phyloP scores from a whole-genome alignment of 1,284 basidiomycete species.

The Rhodotorula sp. region DNA sequence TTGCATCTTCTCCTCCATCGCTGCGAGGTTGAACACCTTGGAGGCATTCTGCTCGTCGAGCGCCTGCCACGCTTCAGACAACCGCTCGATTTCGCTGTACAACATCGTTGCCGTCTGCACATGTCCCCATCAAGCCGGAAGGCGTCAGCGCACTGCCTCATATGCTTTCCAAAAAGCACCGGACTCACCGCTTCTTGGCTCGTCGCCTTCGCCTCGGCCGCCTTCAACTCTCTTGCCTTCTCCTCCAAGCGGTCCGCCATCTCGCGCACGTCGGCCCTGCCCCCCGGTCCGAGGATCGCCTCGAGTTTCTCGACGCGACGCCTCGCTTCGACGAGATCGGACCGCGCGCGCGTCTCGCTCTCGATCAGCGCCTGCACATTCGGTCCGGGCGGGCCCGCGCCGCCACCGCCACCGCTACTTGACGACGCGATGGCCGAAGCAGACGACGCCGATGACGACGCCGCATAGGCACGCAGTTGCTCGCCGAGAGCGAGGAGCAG shows the following conservation, averaged over 20 bases:
- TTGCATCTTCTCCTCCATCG: slow-evolving; percentile 71
- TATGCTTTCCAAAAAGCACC: neutral
- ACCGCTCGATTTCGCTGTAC: slow-evolving; percentile 79
- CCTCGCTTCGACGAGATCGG: slow-evolving; percentile 55
- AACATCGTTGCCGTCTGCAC: slow-evolving; percentile 69
- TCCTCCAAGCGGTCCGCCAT: slow-evolving; percentile 61
- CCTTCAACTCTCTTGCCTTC: slow-evolving; percentile 64
- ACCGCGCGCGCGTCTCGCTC: slow-evolving; percentile 59
- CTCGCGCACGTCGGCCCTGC: slow-evolving; percentile 56
- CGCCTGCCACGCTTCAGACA: slow-evolving; percentile 84
- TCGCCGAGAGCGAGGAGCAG: slow-evolving; percentile 38
- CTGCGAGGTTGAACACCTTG: slow-evolving; percentile 78
- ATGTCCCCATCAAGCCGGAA: no score
- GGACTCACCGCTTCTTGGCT: slow-evolving; percentile 53
- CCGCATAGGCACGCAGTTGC: slow-evolving; percentile 34
- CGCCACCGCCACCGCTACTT: neutral
- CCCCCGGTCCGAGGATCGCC: slow-evolving; percentile 61
- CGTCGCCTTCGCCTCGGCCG: slow-evolving; percentile 55
- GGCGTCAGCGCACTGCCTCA: neutral
- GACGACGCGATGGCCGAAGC: no score
- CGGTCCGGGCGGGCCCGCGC: slow-evolving; percentile 5
- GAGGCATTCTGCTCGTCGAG: slow-evolving; percentile 77
- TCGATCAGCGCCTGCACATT: slow-evolving; percentile 33
- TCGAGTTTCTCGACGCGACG: slow-evolving; percentile 62
- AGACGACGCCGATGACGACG: slow-evolving; percentile 6